Evolutionary conservation across 73 alveolate genomes (phyloP), one percentile per base, ranked within the genome.

Genomic region (Paramecium pentaurelia): DNA sequence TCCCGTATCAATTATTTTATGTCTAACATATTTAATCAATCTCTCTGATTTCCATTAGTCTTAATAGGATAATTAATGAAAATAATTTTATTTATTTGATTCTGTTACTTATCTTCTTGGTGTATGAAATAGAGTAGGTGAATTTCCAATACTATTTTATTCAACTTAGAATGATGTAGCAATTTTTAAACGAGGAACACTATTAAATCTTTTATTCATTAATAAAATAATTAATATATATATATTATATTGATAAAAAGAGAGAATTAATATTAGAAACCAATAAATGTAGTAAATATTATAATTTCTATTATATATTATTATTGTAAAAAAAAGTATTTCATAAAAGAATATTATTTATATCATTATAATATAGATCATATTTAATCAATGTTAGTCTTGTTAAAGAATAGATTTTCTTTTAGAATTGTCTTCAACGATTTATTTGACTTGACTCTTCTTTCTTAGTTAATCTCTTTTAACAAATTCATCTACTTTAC

Each of bases 401-500:
- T 54, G 70, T 28, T 64, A 64, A n/a, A 64, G 28, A 64, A 64
- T 28, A 32, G 84, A 64, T 34, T 64, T 64, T 64, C 84, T 89
- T 54, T 89, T 89, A 73, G 71, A 71, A 38, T 89, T 83, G 1
- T 71, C 90, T 30, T 71, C 59, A 25, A 89, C 94, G 36, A 89
- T 37, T 89, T 71, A 51, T 47, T 89, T 58, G 59, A 89, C 36
- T 49, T 89, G 77, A 54, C 94, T 89, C 59, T 77, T 71, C 27
- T 89, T 45, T 54, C 92, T 89, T 32, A 45, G 42, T 49, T 89
- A 47, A 51, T 89, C 94, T 45, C 80, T 47, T 47, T 83, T 89
- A 11, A 89, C 94, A 32, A 89, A 89, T 14, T 89, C 94, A 37
- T 89, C 94, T 5, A 89, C 94, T 71, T 89, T 89, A 18, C 88